Percentiles rank a stretch among this genome's conserved stretches.
phyloP scores from a whole-genome alignment of 345 rosid genomes.

The Fremontodendron californicum region DNA sequence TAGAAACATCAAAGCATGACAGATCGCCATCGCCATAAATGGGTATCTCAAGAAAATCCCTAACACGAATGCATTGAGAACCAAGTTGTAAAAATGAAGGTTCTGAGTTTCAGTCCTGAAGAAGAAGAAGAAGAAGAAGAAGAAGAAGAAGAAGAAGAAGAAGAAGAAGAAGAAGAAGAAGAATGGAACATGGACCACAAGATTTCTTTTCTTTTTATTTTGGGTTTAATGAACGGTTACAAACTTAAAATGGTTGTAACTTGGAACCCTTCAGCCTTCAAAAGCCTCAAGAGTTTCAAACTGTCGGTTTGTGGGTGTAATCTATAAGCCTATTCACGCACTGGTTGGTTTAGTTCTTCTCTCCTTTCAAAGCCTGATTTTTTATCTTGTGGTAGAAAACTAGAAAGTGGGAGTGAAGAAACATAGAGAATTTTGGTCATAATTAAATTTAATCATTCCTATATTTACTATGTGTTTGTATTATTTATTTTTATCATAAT shows the following conservation, averaged over 20 bases:
- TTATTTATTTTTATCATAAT: too few species aligned
- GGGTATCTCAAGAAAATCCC: not conserved
- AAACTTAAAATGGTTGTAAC: conserved; percentile 1
- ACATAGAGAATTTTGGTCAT: too few species aligned
- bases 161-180: too few species aligned
- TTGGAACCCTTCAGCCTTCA: not conserved
- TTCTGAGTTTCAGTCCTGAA: not conserved
- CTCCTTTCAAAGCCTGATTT: not conserved
- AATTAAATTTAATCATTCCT: too few species aligned
- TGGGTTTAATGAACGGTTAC: not conserved
- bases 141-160: too few species aligned
- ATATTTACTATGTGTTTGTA: too few species aligned
- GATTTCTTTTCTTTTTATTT: not conserved
- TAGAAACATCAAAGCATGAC: not conserved
- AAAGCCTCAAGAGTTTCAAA: too few species aligned
- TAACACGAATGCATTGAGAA: not conserved
- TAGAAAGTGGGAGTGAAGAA: too few species aligned
- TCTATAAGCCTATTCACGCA: not conserved
- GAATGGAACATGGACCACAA: not conserved
- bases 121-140: too few species aligned
- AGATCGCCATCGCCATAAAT: too few species aligned
- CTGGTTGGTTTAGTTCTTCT: not conserved
- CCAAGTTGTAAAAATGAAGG: not conserved
- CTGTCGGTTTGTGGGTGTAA: conserved; percentile 4
- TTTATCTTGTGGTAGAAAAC: not conserved